Base-by-base conservation (phyloP, 441 rosid genomes). In the Brassica balearica region DNA sequence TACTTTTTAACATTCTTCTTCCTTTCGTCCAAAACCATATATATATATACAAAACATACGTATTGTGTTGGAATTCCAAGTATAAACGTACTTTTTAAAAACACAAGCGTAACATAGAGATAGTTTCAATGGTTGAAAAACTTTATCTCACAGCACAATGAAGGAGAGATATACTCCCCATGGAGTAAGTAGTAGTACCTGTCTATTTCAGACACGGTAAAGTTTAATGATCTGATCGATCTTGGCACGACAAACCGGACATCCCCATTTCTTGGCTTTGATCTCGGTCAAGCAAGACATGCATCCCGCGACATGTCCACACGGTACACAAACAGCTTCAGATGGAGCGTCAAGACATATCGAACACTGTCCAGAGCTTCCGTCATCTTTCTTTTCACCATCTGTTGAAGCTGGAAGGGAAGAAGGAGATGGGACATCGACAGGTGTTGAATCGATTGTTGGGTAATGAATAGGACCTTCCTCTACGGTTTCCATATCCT, bases 241-340 rank as follows among this genome's bases (percentile, higher is more conserved):
- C 88, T 88, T 87, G 55, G 96, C 82, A 11, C 98, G 98, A 70
- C 98, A 93, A 6, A 95, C 93, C 0, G 98, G 98, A 88, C 98
- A 93, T 70, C 98, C 97, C 93, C 94, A 88, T 72, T 95, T 91
- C 84, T 93, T 93, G 79, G 88, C 83, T 83, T 86, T 89, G 85
- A 95, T 74, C 88, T 95, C 96, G 6, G 86, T 89, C 82, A 95
- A 79, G 83, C 97, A 93, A 62, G 98, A 83, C 93, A 95, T 89
- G 73, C 99, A 95, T 27, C 99, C 99, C 0, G 92, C 97, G 77
- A 93, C 93, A 82, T 95, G 99, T 38, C 99, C 99, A 67, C 99
- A 95, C 6, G 98, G 99, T 15, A 93, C 87, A 61, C 98, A 95
- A 4, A 91, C 99, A 4, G 94, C 98, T 81, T 95, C 92, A 9